Percentiles rank a stretch among this genome's conserved stretches.
phyloP scores from a whole-genome alignment of 805 yeast genomes.

The Yarrowia yakushimensis region DNA sequence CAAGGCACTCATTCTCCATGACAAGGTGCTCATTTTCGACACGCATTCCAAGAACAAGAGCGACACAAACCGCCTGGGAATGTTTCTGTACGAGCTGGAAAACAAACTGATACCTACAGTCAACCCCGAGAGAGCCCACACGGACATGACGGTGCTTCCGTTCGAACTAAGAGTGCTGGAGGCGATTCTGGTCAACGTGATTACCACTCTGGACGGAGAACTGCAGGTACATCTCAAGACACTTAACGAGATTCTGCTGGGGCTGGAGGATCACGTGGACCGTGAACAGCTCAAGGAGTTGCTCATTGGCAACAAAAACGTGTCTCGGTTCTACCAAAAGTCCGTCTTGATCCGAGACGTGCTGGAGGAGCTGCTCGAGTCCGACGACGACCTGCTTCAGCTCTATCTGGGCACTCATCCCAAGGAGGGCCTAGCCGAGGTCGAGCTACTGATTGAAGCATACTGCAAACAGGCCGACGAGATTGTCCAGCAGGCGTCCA shows the following conservation, averaged over 20 bases:
- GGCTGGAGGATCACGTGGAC: constrained; percentile 75
- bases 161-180: constrained; percentile 85
- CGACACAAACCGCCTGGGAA: constrained; percentile 65
- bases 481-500: constrained; percentile 84
- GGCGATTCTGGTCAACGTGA: constrained; percentile 73
- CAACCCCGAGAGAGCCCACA: background rate
- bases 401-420: constrained; percentile 26
- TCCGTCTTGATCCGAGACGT: constrained; percentile 73
- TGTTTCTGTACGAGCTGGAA: constrained; percentile 81
- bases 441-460: constrained; percentile 84
- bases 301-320: constrained; percentile 65
- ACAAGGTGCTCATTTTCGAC: constrained; percentile 61
- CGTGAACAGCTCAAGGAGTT: constrained; percentile 70
- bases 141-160: constrained; percentile 35
- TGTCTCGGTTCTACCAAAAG: constrained; percentile 72
- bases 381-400: constrained; percentile 51
- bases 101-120: constrained; percentile 47
- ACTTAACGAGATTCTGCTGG: constrained; percentile 63
- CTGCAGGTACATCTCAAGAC: constrained; percentile 53
- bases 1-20: constrained; percentile 56
- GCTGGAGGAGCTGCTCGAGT: constrained; percentile 77
- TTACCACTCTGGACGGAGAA: constrained; percentile 75
- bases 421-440: constrained; percentile 73
- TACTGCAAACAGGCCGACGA: constrained; percentile 91
- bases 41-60: constrained; percentile 40